Evolutionary conservation across 1,284 basidiomycete species (phyloP), one percentile per base, ranked within the genome.

Genomic region (Earliella scabrosa): DNA sequence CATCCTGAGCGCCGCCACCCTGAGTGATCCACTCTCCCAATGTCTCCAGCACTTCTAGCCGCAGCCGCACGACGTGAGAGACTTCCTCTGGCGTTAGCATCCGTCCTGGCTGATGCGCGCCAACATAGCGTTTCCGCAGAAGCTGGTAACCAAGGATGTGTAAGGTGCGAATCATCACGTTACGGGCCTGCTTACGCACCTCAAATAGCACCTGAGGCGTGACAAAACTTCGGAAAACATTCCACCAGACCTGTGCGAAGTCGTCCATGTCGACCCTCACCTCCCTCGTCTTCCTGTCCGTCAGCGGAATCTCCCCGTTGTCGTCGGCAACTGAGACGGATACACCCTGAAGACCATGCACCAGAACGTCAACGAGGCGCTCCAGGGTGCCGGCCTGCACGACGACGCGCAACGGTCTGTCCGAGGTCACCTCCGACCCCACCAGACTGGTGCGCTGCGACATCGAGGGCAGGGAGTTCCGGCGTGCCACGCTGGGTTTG

Each of bases 191-290:
- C 50, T 45, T 45, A 66, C 80, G 59, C 64, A 92, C 91, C 83
- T 93, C 90, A 67, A 93, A 92, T 63, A 93, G 87, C 1, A 88
- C 87, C 21, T 88, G 71, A 0, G 91, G 90, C 0, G 87, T 85
- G 9, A 92, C 80, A 63, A 93, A 92, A 64, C 87, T 91, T 40
- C 91, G 79, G 68, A 88, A 93, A 16, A 84, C 81, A 56, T 81
- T 85, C 88, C 91, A 93, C 88, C 91, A 93, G 4, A 90, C 80
- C 35, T 77, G 76, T 0, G 83, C 77, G 72, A 90, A 93, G 65
- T 92, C 90, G 3, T 68, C 75, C 46, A 85, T 80, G 70, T 93
- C 90, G 10, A 93, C 79, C 21, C 82, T 73, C 31, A 93, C 74
- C 44, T 88, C 85, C 36, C 89, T 75, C 1, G 86, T 87, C 72